Evolutionary conservation across 352 stramenopile species (phyloP).

Genomic region (Phytophthora chlamydospora): DNA sequence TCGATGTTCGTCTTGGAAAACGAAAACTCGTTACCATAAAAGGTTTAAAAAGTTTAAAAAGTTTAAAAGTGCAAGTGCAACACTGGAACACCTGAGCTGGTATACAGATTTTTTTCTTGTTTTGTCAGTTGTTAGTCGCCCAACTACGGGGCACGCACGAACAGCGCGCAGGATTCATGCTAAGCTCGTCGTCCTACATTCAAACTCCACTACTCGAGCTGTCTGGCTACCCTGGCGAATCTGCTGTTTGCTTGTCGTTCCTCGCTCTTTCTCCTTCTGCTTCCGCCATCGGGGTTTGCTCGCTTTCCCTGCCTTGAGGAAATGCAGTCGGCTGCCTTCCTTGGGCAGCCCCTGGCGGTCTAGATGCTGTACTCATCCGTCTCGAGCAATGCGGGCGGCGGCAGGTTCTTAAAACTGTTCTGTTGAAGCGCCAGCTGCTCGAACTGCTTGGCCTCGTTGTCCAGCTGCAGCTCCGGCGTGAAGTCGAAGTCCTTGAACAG

Average conservation of each 20-base stretch:
- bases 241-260: conserved; percentile 17
- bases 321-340: conserved; percentile 30
- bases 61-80: not conserved
- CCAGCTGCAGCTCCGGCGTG: conserved; percentile 78
- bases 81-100: not conserved
- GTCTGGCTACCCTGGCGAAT: conserved; percentile 26
- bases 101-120: conserved; percentile 33
- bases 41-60: not conserved
- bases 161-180: conserved; percentile 19
- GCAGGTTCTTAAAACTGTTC: conserved; percentile 87
- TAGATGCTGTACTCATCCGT: conserved; percentile 88
- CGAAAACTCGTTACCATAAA: too few species aligned
- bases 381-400: conserved; percentile 70
- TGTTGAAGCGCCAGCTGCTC: conserved; percentile 82
- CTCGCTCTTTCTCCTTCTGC: conserved; percentile 13
- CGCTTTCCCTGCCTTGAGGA: conserved; percentile 13
- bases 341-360: conserved; percentile 33
- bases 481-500: conserved; percentile 91
- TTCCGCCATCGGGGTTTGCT: conserved; percentile 15
- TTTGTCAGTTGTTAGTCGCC: conserved; percentile 35
- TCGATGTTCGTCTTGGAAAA: too few species aligned
- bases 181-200: conserved; percentile 28
- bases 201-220: conserved; percentile 37
- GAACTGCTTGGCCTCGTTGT: conserved; percentile 86
- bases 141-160: conserved; percentile 23